phyloP scores from a whole-genome alignment of 2,329 filamentous ascomycete genomes.

The Diaporthe velutina region DNA sequence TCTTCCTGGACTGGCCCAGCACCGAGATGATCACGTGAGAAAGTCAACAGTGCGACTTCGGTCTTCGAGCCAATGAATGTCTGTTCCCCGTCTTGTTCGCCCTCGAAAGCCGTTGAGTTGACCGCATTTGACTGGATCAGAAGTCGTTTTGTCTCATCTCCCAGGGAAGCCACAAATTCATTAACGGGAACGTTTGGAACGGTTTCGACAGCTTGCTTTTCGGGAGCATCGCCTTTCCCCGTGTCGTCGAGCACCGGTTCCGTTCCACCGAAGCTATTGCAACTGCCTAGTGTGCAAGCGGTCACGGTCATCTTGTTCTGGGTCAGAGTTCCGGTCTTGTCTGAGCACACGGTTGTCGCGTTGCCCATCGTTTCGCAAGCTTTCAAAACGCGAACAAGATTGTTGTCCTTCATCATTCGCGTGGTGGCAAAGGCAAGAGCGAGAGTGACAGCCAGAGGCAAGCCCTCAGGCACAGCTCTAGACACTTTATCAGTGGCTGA shows the following conservation, averaged over 20 bases:
- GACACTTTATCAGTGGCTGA: not conserved
- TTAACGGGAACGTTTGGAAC: constrained; percentile 45
- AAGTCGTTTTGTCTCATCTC: constrained; percentile 42
- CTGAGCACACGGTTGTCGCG: constrained; percentile 82
- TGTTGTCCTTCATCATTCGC: constrained; percentile 79
- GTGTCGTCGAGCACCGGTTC: constrained; percentile 46
- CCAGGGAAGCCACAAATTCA: constrained; percentile 44
- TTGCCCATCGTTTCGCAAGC: constrained; percentile 83
- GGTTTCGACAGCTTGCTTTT: constrained; percentile 47
- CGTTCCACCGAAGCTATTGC: constrained; percentile 50
- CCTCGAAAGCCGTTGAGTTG: constrained; percentile 68
- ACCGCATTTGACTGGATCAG: constrained; percentile 52
- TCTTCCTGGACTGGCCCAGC: constrained; percentile 60
- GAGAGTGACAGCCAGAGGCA: constrained; percentile 77
- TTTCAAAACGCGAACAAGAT: constrained; percentile 76
- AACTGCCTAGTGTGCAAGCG: constrained; percentile 73
- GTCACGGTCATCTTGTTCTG: constrained; percentile 85
- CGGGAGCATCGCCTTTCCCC: constrained; percentile 32
- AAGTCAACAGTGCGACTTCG: constrained; percentile 65
- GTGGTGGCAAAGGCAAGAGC: constrained; percentile 79
- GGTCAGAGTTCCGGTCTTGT: constrained; percentile 82
- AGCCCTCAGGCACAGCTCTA: constrained; percentile 72
- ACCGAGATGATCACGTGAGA: constrained; percentile 63
- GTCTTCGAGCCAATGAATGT: constrained; percentile 67
- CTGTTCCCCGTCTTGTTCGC: constrained; percentile 51